A percentile compares a stretch with the other conserved stretches of the same genome.
phyloP scores from a whole-genome alignment of 306 rosid genomes.

The Cucumis cinereus region DNA sequence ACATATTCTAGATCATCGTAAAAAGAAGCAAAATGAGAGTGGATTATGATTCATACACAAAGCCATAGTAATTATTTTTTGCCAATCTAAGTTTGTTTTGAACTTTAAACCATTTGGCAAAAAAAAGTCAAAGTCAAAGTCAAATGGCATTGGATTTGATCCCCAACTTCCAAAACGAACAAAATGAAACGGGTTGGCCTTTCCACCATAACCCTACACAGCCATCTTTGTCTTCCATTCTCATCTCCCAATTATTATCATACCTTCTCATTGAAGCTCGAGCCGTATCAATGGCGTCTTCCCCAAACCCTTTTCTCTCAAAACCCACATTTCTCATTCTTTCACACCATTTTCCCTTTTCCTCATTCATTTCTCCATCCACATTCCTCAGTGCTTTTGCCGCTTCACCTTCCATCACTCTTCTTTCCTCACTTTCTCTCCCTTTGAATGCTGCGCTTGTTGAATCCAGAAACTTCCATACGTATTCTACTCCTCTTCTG shows the following conservation, averaged over 20 bases:
- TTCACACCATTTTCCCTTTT: constrained; percentile 69
- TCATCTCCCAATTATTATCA: constrained; percentile 81
- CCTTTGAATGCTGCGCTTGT: constrained; percentile 72
- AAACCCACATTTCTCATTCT: constrained; percentile 68
- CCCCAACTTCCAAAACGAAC: constrained; percentile 59
- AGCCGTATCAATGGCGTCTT: constrained; percentile 62
- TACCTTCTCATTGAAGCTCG: constrained; percentile 77
- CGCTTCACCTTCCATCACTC: constrained; percentile 88
- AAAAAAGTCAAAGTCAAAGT: not conserved
- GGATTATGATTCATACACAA: not conserved
- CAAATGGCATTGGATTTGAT: constrained; percentile 6
- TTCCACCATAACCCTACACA: constrained; percentile 72
- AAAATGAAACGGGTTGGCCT: constrained; percentile 67
- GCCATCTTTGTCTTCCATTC: constrained; percentile 43
- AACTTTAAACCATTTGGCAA: not conserved
- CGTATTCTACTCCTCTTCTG: constrained; percentile 43
- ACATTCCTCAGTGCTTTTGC: constrained; percentile 51
- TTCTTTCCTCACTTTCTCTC: constrained; percentile 64
- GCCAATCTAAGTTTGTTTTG: not conserved
- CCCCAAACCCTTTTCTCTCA: constrained; percentile 35
- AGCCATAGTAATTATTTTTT: not conserved
- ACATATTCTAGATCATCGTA: too few species aligned
- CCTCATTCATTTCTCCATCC: constrained; percentile 59
- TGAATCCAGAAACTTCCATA: constrained; percentile 80
- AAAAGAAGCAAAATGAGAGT: too few species aligned